Percentiles rank a stretch among this genome's conserved stretches.
Evolutionary conservation across 371 early-diverging fungal genomes (phyloP).

Genomic region (Entomophthora muscae): DNA sequence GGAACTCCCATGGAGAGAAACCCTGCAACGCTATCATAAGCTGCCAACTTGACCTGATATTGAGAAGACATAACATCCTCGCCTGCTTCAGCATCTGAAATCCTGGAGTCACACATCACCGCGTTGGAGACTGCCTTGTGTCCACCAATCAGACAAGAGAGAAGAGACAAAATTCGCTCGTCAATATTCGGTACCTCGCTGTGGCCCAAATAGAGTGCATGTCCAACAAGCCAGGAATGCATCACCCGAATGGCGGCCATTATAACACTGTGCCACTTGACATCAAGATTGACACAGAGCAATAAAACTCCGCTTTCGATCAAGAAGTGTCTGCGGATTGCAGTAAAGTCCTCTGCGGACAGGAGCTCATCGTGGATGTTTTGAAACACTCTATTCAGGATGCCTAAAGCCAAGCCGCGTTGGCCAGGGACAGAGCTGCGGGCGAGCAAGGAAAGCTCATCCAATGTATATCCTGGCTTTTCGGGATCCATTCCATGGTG

Average conservation of each 20-base stretch:
- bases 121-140: not conserved
- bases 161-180: not conserved
- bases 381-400: slow-evolving; percentile 15
- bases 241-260: not conserved
- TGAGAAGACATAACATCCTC: not conserved
- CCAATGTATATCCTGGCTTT: slow-evolving; percentile 69
- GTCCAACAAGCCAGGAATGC: not conserved
- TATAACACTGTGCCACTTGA: not conserved
- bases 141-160: not conserved
- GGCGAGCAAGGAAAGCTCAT: slow-evolving; percentile 58
- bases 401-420: slow-evolving; percentile 46
- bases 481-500: slow-evolving; percentile 78
- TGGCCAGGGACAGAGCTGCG: slow-evolving; percentile 72
- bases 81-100: slow-evolving; percentile 1
- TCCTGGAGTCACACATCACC: not conserved
- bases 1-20: not conserved
- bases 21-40: not conserved
- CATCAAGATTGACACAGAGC: not conserved
- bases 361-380: not conserved
- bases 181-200: not conserved
- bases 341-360: not conserved
- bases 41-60: not conserved
- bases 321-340: not conserved
- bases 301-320: not conserved
- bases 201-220: not conserved